Evolutionary conservation across 768 basidiomycete genomes (phyloP), one percentile per base, ranked within the genome.

Genomic region (Leccinum barrowsii): DNA sequence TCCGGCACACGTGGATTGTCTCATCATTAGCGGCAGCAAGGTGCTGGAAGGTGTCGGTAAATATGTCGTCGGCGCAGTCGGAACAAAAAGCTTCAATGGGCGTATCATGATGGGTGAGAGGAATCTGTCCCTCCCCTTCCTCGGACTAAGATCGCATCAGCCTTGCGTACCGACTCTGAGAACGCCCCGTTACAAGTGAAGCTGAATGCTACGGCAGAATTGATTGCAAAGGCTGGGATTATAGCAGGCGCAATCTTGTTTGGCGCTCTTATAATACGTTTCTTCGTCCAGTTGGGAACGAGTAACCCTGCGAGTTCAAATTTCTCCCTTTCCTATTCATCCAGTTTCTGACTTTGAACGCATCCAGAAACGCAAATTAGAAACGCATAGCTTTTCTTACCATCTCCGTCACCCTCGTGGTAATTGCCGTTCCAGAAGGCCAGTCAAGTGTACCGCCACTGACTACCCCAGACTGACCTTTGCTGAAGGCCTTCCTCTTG

Each of bases 121-220:
- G 28, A 48, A 21, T 47, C 5, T 7, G 40, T 32, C 35, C 19
- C 46, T 26, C 19, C 5, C 22, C 22, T 28, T 42, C 40, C 7
- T 7, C 15, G 19, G 26, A 28, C 60, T 63, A 50, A 60, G 40
- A 5, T 17, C 19, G 7, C 42, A 24, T 46, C 59, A 95, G 94
- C 92, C 51, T 83, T 98, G 50, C 89, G 90, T 54, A 87, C 87
- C 5, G 93, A 94, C 58, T 69, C 88, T 2, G 94, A 95, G 70
- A 84, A 89, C 61, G 98, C 97, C 0, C 97, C 97, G 0, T 80
- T 98, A 11, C 97, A 98, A 70, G 72, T 90, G 70, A 98, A 99
- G 74, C 78, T 99, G 64, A 99, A 99, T 70, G 69, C 77, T 28
- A 83, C 98, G n/a, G 97, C 97, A 15, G 95, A 98, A 65, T 78